Percentiles rank a stretch among this genome's conserved stretches.
phyloP scores from a whole-genome alignment of 2,329 filamentous ascomycete species.

The Teratosphaeria pseudoeucalypti region DNA sequence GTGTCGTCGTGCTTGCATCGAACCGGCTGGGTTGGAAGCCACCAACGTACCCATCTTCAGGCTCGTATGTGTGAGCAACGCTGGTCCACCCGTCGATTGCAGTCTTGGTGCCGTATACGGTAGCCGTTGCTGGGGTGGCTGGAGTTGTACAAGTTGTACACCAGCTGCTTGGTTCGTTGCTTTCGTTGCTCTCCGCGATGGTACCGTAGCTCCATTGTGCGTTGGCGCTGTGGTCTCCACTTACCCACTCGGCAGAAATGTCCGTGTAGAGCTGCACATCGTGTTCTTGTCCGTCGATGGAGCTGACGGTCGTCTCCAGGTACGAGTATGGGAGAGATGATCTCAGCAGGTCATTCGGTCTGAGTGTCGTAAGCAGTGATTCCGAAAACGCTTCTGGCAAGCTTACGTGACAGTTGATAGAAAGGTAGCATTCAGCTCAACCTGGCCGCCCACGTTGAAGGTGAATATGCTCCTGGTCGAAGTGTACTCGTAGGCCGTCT shows the following conservation, averaged over 20 bases:
- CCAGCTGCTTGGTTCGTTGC: neutral
- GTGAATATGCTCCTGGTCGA: constrained; percentile 62
- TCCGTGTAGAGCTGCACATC: constrained; percentile 61
- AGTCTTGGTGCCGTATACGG: constrained; percentile 11
- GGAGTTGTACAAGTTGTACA: neutral
- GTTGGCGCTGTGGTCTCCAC: constrained; percentile 46
- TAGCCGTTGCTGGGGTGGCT: neutral
- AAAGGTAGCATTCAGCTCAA: constrained; percentile 59
- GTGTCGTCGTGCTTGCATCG: neutral
- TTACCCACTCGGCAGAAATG: constrained; percentile 54
- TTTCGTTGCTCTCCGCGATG: constrained; percentile 9
- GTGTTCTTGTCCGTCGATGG: constrained; percentile 44
- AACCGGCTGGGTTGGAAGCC: constrained; percentile 1
- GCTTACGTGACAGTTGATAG: constrained; percentile 57
- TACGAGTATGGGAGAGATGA: constrained; percentile 65
- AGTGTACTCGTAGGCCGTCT: constrained; percentile 58
- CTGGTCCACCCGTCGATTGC: constrained; percentile 5
- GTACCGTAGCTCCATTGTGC: constrained; percentile 53
- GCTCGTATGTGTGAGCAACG: constrained; percentile 6
- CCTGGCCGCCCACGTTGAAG: constrained; percentile 49
- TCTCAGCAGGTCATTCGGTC: constrained; percentile 46
- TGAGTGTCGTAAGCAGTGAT: neutral
- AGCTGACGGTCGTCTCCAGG: constrained; percentile 51
- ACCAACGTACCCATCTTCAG: constrained; percentile 1
- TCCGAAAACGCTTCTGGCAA: too few relatives aligned